Evolutionary conservation across 2,329 filamentous ascomycete species (phyloP).

Genomic region (Talaromyces rugulosus): DNA sequence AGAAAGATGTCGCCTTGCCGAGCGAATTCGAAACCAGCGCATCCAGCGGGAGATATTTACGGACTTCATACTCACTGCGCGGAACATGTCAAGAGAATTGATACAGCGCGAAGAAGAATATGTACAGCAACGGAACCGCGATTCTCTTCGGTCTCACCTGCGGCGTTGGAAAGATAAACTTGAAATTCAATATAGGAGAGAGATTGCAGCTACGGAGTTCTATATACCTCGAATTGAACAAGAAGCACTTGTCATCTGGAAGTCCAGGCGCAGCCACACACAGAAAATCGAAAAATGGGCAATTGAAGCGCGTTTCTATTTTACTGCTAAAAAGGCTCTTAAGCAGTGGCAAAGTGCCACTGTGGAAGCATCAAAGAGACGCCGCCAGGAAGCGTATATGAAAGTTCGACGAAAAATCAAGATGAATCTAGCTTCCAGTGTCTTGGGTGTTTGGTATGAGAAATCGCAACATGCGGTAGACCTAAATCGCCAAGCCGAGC

Average conservation of each 20-base stretch:
- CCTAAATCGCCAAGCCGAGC: conserved; percentile 38
- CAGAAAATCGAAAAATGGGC: conserved; percentile 50
- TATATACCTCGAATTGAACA: conserved; percentile 38
- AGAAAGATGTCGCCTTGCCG: conserved; percentile 39
- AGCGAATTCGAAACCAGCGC: conserved; percentile 36
- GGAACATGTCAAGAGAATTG: conserved; percentile 32
- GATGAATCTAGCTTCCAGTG: conserved; percentile 47
- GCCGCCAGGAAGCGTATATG: conserved; percentile 54
- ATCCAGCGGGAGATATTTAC: conserved; percentile 36
- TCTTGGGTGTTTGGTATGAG: conserved; percentile 36
- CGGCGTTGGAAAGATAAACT: conserved; percentile 35
- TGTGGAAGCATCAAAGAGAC: conserved; percentile 47
- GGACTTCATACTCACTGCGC: conserved; percentile 36
- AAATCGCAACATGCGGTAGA: conserved; percentile 28
- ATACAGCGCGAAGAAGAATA: conserved; percentile 34
- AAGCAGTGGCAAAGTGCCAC: conserved; percentile 51
- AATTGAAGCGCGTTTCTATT: conserved; percentile 54
- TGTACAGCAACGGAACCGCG: conserved; percentile 27
- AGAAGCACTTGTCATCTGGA: conserved; percentile 39
- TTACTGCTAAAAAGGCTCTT: conserved; percentile 46
- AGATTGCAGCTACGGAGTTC: conserved; percentile 40
- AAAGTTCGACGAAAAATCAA: conserved; percentile 52
- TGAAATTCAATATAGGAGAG: conserved; percentile 35
- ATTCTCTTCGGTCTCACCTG: conserved; percentile 32
- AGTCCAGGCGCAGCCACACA: conserved; percentile 36